These are phyloP conservation scores for Pyricularia pennisetigena DNA, from an alignment of 2,329 filamentous ascomycete species.

Conservation along the genomic window DNA sequence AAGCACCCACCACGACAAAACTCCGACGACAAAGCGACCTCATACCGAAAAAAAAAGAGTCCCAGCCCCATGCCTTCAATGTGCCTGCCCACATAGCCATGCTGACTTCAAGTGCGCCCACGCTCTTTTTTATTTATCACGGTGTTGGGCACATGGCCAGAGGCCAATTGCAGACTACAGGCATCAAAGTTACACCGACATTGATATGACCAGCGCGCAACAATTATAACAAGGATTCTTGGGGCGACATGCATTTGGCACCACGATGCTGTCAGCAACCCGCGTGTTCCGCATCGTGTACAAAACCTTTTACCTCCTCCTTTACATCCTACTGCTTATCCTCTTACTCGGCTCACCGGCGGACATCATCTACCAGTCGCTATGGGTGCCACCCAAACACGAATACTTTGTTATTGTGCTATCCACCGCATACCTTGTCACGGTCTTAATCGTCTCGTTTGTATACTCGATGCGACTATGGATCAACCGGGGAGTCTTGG, in stretches of 20 bases:
- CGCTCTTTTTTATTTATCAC: neutral
- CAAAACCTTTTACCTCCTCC: slow-evolving; percentile 63
- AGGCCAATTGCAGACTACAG: neutral
- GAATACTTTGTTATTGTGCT: slow-evolving; percentile 70
- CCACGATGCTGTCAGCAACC: slow-evolving; percentile 29
- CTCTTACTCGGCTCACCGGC: slow-evolving; percentile 72
- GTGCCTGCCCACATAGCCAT: neutral
- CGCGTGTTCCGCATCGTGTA: slow-evolving; percentile 74
- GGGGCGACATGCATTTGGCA: neutral
- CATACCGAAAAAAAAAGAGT: neutral
- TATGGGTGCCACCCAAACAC: slow-evolving; percentile 17
- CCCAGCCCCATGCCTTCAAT: neutral
- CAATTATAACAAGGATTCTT: neutral
- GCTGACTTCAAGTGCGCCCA: neutral
- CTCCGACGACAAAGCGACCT: neutral
- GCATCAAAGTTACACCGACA: neutral
- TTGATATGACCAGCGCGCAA: neutral
- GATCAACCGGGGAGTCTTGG: slow-evolving; percentile 69
- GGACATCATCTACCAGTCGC: slow-evolving; percentile 72
- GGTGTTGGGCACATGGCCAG: neutral
- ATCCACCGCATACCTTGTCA: slow-evolving; percentile 67
- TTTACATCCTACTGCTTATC: slow-evolving; percentile 62
- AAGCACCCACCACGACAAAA: neutral
- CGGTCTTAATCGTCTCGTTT: slow-evolving; percentile 58
- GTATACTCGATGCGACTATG: slow-evolving; percentile 81